These are phyloP conservation scores for Lepidium didymum DNA, from an alignment of 345 rosid species.

Conservation along the genomic window DNA sequence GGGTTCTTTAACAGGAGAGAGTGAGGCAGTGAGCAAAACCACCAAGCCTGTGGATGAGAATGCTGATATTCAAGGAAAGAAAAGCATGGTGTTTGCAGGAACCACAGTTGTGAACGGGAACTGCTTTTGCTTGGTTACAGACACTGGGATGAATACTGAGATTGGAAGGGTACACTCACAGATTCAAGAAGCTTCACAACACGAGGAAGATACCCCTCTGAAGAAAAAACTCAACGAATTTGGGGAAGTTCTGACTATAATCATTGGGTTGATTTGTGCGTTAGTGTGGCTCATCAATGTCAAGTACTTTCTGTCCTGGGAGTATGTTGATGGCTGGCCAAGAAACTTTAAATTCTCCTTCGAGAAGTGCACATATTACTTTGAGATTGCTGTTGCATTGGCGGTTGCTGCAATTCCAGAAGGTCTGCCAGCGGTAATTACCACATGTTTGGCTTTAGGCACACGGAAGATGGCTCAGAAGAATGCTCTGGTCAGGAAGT, in stretches of 20 bases:
- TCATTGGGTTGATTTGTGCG: conserved; percentile 74
- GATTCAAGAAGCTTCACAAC: conserved; percentile 82
- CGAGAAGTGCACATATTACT: conserved; percentile 96
- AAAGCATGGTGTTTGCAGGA: conserved; percentile 85
- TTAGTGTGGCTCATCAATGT: conserved; percentile 92
- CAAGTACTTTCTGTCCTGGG: conserved; percentile 91
- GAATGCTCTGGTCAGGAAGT: conserved; percentile 86
- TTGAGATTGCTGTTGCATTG: conserved; percentile 93
- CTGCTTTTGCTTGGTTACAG: conserved; percentile 70
- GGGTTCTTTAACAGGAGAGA: conserved; percentile 92
- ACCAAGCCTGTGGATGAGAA: conserved; percentile 55
- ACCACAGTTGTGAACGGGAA: conserved; percentile 87
- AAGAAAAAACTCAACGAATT: conserved; percentile 92
- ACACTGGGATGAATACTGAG: conserved; percentile 80
- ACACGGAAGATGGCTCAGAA: conserved; percentile 97
- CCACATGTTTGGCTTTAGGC: conserved; percentile 92
- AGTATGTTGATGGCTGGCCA: conserved; percentile 87
- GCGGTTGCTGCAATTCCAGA: conserved; percentile 99
- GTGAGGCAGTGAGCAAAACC: conserved; percentile 84
- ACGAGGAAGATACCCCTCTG: conserved; percentile 84
- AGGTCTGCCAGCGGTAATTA: conserved; percentile 94
- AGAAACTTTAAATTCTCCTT: conserved; percentile 81
- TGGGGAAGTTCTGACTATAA: conserved; percentile 72
- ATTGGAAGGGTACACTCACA: conserved; percentile 91
- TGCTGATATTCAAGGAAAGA: conserved; percentile 82